A percentile compares a stretch with the other conserved stretches of the same genome.
Conservation (phyloP, 352 stramenopile species). For the Globisporangium ultimum region DNA sequence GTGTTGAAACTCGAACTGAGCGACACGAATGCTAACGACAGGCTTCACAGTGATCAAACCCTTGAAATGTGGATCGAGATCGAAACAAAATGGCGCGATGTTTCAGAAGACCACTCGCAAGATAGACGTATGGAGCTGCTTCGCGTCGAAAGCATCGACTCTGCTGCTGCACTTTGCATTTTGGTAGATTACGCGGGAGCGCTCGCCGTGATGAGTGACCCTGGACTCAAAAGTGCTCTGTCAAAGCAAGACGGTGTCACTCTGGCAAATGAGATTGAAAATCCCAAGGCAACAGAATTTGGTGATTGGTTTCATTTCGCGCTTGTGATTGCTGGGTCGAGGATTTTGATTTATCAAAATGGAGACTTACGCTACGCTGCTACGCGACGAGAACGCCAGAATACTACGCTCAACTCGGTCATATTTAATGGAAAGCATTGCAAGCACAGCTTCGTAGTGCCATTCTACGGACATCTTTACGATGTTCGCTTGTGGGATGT, state of each 20-base stretch:
- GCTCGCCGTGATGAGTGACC: background rate
- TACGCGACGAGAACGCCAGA: background rate
- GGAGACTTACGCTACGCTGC: conserved; percentile 18
- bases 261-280: background rate
- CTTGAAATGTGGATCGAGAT: conserved; percentile 55
- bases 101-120: background rate
- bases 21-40: conserved; percentile 14
- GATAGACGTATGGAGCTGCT: conserved; percentile 20
- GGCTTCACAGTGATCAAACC: conserved; percentile 36
- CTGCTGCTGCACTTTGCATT: conserved; percentile 13
- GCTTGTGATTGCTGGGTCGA: conserved; percentile 42
- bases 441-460: background rate
- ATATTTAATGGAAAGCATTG: background rate
- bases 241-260: background rate
- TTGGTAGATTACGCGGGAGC: background rate
- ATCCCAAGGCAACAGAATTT: background rate
- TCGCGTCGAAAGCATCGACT: conserved; percentile 13
- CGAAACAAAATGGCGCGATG: background rate
- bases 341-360: conserved; percentile 34
- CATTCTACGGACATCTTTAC: conserved; percentile 37
- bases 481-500: conserved; percentile 66
- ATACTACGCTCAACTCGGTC: background rate
- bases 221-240: background rate
- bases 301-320: conserved; percentile 51
- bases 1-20: conserved; percentile 19